Base-by-base conservation (phyloP, 495 filamentous ascomycete species). In the Aspergillus funiculosus region DNA sequence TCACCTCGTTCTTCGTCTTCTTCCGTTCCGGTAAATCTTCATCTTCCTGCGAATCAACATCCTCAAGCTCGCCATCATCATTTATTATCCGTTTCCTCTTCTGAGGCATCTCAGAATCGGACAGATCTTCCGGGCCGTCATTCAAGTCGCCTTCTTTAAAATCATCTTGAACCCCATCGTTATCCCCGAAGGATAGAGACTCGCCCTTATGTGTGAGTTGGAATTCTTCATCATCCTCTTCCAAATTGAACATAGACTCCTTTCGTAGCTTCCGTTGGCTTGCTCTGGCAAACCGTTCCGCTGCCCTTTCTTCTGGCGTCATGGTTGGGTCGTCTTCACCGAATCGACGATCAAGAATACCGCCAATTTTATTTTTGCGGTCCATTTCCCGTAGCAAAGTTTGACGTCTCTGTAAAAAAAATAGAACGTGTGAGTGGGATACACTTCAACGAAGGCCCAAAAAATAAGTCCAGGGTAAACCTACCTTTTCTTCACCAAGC, bases 301-400 rank as follows among this genome's bases (percentile, higher is more conserved):
- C 79, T 71, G 89, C 90, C 63, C 84, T 85, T 59, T 99, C 89
- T 61, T 99, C 92, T 7, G 88, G 85, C 15, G 87, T 85, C 88
- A 99, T 88, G 18, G 78, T 83, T 14, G 89, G 86, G 58, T 99
- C 90, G 51, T 92, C 86, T 67, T 99, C 92, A 63, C 94, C 92
- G 63, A 99, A 95, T 46, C 92, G 85, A 51, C 87, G 80, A 69
- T 99, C 92, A 43, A 92, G 59, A 52, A 99, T 85, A 18, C 92
- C 90, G 46, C 92, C 92, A 18, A 87, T 81, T 68, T 95, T 97
- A 61, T 90, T 87, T 4, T 85, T 79, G 25, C 77, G 74, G 57
- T 89, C 83, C 74, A 97, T 86, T 54, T 97, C 90, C 7, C 84
- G 78, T 14, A 96, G 65, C 5, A 95, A 74, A 1, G 89, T 94